Evolutionary conservation across 495 filamentous ascomycete species (phyloP).

Genomic region (Xylaria curta): DNA sequence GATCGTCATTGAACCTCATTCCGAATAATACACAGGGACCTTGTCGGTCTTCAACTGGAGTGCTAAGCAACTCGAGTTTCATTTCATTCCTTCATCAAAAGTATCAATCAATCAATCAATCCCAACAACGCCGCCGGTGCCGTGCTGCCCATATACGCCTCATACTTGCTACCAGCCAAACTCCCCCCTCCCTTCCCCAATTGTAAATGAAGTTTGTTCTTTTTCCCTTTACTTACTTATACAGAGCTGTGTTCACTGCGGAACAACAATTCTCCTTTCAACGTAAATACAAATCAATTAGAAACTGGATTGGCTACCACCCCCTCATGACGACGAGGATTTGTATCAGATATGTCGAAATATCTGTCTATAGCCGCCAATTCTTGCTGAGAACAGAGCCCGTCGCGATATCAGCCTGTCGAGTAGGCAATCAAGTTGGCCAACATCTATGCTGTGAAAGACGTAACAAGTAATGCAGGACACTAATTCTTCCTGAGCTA

Average conservation of each 20-base stretch:
- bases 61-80: not conserved
- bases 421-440: not conserved
- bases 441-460: not conserved
- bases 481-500: not conserved
- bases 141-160: constrained; percentile 4
- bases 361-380: not conserved
- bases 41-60: not conserved
- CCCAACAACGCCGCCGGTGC: not conserved
- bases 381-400: not conserved
- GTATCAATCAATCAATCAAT: not conserved
- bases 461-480: not conserved
- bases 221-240: constrained; percentile 14
- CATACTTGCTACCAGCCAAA: not conserved
- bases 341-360: not conserved
- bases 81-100: not conserved
- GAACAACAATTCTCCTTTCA: not conserved
- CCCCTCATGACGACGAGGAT: not conserved
- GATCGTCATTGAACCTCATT: not conserved
- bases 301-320: not conserved
- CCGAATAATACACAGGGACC: constrained; percentile 7
- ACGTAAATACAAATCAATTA: constrained; percentile 14
- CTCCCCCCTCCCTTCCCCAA: not conserved
- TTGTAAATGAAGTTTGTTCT: not conserved
- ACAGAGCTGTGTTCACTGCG: constrained; percentile 11
- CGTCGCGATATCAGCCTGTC: not conserved